Evolutionary conservation across 2,329 filamentous ascomycete genomes (phyloP).

Genomic region (Simplicillium sp.): DNA sequence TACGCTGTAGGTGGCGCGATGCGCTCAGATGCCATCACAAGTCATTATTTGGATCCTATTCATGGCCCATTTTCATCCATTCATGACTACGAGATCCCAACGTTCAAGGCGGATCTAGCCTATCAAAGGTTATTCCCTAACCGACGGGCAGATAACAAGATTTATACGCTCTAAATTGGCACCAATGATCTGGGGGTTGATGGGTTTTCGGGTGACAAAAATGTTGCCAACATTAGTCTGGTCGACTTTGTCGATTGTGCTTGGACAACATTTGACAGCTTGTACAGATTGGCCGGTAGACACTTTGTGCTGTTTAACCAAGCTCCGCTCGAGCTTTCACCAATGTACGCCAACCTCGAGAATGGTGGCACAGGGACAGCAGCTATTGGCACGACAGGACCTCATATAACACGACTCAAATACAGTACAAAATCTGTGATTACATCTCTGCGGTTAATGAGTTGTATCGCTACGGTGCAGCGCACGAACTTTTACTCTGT

Average conservation of each 20-base stretch:
- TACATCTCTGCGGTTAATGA: conserved; percentile 37
- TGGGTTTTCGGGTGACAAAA: background rate
- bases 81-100: conserved; percentile 49
- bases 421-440: conserved; percentile 30
- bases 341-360: background rate
- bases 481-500: conserved; percentile 30
- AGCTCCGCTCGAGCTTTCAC: background rate
- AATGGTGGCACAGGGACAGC: conserved; percentile 20
- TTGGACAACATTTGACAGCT: background rate
- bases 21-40: conserved; percentile 60
- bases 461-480: conserved; percentile 34
- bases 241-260: background rate
- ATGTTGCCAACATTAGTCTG: background rate
- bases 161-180: conserved; percentile 72
- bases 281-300: background rate
- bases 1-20: conserved; percentile 67
- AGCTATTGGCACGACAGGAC: conserved; percentile 35
- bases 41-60: conserved; percentile 41
- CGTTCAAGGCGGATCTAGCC: conserved; percentile 40
- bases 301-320: background rate
- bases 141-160: conserved; percentile 46
- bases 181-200: conserved; percentile 64
- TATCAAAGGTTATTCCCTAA: conserved; percentile 31
- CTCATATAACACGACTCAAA: conserved; percentile 33
- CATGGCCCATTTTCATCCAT: conserved; percentile 51